Conservation (phyloP, 2,329 filamentous ascomycete species). For the Curvularia spicifera region DNA sequence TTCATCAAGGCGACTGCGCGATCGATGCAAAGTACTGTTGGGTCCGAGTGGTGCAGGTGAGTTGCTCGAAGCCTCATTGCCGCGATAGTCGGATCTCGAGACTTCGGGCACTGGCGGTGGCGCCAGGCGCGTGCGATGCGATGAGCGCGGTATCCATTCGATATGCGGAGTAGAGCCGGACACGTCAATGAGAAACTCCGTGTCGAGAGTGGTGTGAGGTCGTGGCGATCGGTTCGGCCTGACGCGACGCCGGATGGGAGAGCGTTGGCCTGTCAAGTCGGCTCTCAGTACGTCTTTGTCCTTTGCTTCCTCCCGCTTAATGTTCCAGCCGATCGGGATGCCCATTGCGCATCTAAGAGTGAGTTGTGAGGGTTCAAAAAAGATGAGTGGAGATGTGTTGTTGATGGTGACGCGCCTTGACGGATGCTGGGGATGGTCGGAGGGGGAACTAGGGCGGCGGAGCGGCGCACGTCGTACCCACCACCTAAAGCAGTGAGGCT, state of each 20-base stretch:
- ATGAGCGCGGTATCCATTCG: slow-evolving; percentile 25
- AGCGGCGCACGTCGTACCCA: slow-evolving; percentile 15
- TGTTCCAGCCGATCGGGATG: slow-evolving; percentile 55
- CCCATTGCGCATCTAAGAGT: slow-evolving; percentile 51
- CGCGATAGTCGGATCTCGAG: slow-evolving; percentile 26
- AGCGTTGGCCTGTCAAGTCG: slow-evolving; percentile 62
- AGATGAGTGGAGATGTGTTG: slow-evolving; percentile 18
- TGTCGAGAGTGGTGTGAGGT: slow-evolving; percentile 27
- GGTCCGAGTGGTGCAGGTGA: slow-evolving; percentile 24
- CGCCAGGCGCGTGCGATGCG: slow-evolving; percentile 33
- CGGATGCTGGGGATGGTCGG: slow-evolving; percentile 25
- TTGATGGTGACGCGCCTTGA: slow-evolving; percentile 35
- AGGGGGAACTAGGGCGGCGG: slow-evolving; percentile 23
- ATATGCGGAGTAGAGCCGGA: slow-evolving; percentile 20
- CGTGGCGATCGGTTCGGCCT: slow-evolving; percentile 34
- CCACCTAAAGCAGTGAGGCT: slow-evolving; percentile 28
- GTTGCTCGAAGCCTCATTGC: slow-evolving; percentile 24
- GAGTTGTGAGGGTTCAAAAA: slow-evolving; percentile 20
- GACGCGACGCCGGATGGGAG: slow-evolving; percentile 62
- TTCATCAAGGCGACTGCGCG: slow-evolving; percentile 19
- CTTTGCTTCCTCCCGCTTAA: slow-evolving; percentile 59
- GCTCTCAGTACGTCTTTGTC: slow-evolving; percentile 56
- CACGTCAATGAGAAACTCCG: slow-evolving; percentile 23
- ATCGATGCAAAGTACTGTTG: slow-evolving; percentile 21
- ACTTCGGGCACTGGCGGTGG: slow-evolving; percentile 47